Conservation (phyloP, 208 protist species). For the Crithidia acanthocephali region DNA sequence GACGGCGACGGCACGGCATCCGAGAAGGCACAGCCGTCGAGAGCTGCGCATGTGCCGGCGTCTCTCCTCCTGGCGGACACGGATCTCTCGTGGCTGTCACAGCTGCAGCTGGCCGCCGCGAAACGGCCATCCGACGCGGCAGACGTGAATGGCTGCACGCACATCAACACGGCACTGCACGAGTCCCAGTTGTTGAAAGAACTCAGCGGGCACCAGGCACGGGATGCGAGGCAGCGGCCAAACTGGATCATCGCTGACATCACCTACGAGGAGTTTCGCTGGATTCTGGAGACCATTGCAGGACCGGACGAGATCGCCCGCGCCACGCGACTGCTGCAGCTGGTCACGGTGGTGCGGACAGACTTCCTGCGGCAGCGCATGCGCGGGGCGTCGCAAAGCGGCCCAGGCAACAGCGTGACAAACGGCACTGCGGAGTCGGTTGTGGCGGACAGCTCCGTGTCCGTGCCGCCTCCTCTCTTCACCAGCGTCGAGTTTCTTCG, state of each 20-base stretch:
- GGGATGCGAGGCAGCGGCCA: slow-evolving; percentile 4
- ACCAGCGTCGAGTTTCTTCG: slow-evolving; percentile 33
- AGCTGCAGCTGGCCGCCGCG: slow-evolving; percentile 2
- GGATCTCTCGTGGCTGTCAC: slow-evolving; percentile 16
- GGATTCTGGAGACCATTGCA: slow-evolving; percentile 81
- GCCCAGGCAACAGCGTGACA: no score
- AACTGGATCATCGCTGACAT: slow-evolving; percentile 81
- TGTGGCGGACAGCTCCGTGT: neutral
- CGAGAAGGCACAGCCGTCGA: neutral
- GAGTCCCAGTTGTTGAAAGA: slow-evolving; percentile 21
- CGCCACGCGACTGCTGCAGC: slow-evolving; percentile 47
- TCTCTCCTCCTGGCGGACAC: neutral
- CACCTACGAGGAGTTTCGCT: slow-evolving; percentile 71
- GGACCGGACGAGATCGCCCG: slow-evolving; percentile 64
- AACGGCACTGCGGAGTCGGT: no score
- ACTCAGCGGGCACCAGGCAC: neutral
- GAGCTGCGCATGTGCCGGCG: neutral
- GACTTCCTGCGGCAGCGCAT: slow-evolving; percentile 29
- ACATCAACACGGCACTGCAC: neutral
- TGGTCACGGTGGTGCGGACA: slow-evolving; percentile 50
- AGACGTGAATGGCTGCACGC: neutral
- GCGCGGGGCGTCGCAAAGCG: neutral
- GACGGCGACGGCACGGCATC: slow-evolving; percentile 1
- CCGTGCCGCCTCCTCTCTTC: slow-evolving; percentile 1
- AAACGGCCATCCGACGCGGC: neutral